Conservation (phyloP, 2,329 filamentous ascomycete genomes). For the Pseudocercospora eumusae region DNA sequence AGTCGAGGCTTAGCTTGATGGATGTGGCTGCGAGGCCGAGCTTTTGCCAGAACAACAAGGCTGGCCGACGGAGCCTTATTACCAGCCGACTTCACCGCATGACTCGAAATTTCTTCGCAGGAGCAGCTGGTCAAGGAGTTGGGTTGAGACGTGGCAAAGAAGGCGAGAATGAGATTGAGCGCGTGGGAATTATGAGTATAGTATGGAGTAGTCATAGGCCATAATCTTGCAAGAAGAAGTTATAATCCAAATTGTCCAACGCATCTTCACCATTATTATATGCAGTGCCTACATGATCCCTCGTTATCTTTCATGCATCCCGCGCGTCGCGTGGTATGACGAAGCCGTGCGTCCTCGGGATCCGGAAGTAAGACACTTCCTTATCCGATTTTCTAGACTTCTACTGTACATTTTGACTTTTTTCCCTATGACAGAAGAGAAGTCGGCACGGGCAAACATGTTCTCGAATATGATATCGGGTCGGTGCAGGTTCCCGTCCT, state of each 20-base stretch:
- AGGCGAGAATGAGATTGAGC: background rate
- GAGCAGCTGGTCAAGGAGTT: background rate
- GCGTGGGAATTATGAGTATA: too few relatives aligned
- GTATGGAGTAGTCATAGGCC: too few relatives aligned
- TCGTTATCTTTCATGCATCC: too few relatives aligned
- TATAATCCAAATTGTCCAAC: too few relatives aligned
- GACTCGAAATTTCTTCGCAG: background rate
- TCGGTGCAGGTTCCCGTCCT: too few relatives aligned
- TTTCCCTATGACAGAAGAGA: background rate
- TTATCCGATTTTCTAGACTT: background rate
- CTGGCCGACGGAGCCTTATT: background rate
- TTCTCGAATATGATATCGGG: too few relatives aligned
- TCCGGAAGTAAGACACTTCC: background rate
- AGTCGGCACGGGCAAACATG: too few relatives aligned
- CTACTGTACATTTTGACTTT: conserved; percentile 1
- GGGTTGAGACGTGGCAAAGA: background rate
- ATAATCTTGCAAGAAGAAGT: too few relatives aligned
- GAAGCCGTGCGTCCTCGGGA: background rate
- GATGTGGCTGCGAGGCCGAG: background rate
- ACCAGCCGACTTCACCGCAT: background rate
- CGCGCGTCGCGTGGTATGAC: background rate
- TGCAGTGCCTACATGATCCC: too few relatives aligned
- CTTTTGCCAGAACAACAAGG: background rate
- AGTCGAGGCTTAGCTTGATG: background rate
- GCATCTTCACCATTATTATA: too few relatives aligned